These are phyloP conservation scores for Citeromyces matritensis DNA, from an alignment of 805 yeast genomes.

Conservation along the genomic window DNA sequence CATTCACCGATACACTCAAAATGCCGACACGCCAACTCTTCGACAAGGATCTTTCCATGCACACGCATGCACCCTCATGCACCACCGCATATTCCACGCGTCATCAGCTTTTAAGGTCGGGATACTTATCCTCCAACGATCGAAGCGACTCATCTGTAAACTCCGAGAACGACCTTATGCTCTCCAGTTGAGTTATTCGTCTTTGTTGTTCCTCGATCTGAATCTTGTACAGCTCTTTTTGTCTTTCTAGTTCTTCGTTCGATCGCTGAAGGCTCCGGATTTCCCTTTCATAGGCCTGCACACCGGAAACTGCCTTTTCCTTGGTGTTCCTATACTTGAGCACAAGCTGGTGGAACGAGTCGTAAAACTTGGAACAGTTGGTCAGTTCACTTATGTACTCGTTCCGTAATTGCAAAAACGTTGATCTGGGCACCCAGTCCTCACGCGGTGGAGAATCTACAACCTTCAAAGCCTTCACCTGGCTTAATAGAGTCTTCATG, in stretches of 20 bases:
- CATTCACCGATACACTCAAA: too few relatives aligned
- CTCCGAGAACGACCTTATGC: background rate
- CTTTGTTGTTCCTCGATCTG: background rate
- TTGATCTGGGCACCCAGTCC: too few relatives aligned
- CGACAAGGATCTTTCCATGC: too few relatives aligned
- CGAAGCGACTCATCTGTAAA: background rate
- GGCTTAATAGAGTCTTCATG: too few relatives aligned
- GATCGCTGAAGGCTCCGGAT: background rate
- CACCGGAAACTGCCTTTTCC: constrained; percentile 1
- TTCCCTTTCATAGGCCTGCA: constrained; percentile 3
- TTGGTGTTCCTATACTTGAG: constrained; percentile 13
- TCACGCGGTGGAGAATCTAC: too few relatives aligned
- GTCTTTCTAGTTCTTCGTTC: background rate
- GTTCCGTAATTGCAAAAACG: constrained; percentile 11
- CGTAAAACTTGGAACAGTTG: constrained; percentile 13
- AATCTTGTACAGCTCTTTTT: background rate
- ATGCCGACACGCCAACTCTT: too few relatives aligned
- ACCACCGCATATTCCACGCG: too few relatives aligned
- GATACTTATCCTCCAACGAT: background rate
- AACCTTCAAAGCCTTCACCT: too few relatives aligned
- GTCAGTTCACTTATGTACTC: constrained; percentile 16
- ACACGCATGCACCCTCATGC: too few relatives aligned
- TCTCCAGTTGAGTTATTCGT: background rate
- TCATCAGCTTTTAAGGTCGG: too few relatives aligned
- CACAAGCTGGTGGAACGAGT: constrained; percentile 15